Conservation (phyloP, 331 rosid genomes). For the Erythrophleum ivorense region DNA sequence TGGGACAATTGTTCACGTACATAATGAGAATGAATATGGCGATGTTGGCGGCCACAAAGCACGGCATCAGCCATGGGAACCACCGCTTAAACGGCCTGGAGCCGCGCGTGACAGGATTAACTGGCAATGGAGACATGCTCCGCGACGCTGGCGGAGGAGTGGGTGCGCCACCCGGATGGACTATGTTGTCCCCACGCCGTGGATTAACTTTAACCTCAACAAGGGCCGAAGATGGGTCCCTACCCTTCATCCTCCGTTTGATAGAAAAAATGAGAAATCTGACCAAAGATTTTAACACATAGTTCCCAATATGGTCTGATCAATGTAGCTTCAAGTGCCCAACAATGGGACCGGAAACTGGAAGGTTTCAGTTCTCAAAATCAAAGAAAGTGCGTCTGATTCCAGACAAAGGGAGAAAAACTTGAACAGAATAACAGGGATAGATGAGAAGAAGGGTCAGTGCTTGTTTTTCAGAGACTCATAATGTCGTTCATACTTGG, state of each 20-base stretch:
- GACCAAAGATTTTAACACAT: constrained; percentile 15
- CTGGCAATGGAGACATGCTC: constrained; percentile 10
- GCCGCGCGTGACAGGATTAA: constrained; percentile 2
- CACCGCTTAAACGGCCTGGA: constrained; percentile 66
- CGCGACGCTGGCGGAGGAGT: constrained; percentile 27
- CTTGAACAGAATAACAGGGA: neutral
- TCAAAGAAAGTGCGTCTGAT: neutral
- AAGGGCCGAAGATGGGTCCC: constrained; percentile 38
- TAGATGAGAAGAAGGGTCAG: neutral
- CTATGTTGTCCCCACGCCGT: constrained; percentile 23
- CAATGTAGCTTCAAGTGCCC: neutral
- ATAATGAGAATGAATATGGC: constrained; percentile 60
- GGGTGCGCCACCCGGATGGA: constrained; percentile 18
- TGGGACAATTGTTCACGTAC: constrained; percentile 81
- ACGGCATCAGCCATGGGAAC: constrained; percentile 87
- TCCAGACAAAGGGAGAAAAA: neutral
- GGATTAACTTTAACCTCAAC: constrained; percentile 50
- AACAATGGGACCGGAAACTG: neutral
- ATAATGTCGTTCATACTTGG: neutral
- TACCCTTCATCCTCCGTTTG: constrained; percentile 31
- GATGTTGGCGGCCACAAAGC: constrained; percentile 71
- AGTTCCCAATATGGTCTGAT: neutral
- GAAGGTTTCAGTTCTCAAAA: neutral
- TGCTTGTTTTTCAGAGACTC: neutral
- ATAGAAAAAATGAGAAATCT: neutral